Evolutionary conservation across 495 filamentous ascomycete species (phyloP).

Genomic region (Aspergillus heteromorphus): DNA sequence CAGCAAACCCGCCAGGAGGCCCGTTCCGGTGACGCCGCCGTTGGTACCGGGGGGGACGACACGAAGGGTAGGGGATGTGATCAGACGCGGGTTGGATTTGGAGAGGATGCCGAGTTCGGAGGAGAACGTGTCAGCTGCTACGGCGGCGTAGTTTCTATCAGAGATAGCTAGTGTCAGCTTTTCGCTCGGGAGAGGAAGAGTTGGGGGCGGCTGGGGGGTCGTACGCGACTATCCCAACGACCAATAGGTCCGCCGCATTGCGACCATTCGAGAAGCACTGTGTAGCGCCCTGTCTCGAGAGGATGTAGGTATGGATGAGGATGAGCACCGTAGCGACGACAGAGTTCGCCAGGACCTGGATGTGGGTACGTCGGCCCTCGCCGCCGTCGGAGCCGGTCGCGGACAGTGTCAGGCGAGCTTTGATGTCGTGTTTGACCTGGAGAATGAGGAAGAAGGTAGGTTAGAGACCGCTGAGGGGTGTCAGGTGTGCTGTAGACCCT

Average conservation of each 20-base stretch:
- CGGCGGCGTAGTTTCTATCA: constrained; percentile 76
- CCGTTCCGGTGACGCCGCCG: constrained; percentile 74
- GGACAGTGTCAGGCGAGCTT: constrained; percentile 72
- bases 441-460: not conserved
- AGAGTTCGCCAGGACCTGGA: constrained; percentile 91
- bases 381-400: constrained; percentile 65
- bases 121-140: constrained; percentile 88
- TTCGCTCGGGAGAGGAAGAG: not conserved
- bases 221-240: constrained; percentile 54
- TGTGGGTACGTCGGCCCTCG: constrained; percentile 74
- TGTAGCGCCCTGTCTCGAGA: constrained; percentile 24
- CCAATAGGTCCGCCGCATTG: constrained; percentile 42
- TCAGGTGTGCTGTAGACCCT: too few relatives aligned
- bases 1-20: constrained; percentile 65
- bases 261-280: constrained; percentile 34
- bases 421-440: constrained; percentile 81
- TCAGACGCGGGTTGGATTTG: constrained; percentile 68
- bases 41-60: constrained; percentile 88
- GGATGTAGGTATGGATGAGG: constrained; percentile 62
- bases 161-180: not conserved
- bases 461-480: not conserved
- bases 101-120: constrained; percentile 94
- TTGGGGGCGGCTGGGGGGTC: constrained; percentile 18
- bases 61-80: constrained; percentile 70
- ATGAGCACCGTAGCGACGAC: constrained; percentile 68